Conservation (phyloP, 768 basidiomycete genomes). For the Hortiboletus flavorubellus region DNA sequence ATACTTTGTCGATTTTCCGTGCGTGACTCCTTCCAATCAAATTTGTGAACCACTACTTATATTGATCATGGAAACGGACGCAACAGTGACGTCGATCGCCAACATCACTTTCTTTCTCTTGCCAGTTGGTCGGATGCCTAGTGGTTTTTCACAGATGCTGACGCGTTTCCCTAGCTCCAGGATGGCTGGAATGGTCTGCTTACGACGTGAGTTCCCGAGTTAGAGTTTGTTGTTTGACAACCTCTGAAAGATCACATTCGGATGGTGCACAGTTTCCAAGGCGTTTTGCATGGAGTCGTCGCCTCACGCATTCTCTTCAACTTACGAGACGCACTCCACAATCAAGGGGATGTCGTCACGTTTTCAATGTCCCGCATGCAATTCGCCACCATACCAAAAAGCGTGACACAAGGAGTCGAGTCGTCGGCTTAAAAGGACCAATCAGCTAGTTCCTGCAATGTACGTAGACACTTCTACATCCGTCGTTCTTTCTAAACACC, state of each 20-base stretch:
- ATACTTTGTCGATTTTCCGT: neutral
- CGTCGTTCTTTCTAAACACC: neutral
- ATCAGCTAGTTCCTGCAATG: too few relatives aligned
- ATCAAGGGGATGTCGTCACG: neutral
- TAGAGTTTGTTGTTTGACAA: too few relatives aligned
- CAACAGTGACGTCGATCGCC: neutral
- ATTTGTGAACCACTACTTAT: too few relatives aligned
- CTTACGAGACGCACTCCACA: neutral
- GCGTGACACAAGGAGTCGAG: neutral
- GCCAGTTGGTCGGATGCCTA: neutral
- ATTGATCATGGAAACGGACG: neutral
- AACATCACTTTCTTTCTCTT: neutral
- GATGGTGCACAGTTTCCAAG: constrained; percentile 2
- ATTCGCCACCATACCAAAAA: neutral
- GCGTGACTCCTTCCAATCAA: too few relatives aligned
- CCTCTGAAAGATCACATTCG: neutral
- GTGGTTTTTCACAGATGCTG: neutral
- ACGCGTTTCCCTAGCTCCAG: neutral
- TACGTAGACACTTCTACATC: too few relatives aligned
- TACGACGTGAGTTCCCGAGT: too few relatives aligned
- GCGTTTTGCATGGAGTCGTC: neutral
- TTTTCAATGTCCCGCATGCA: neutral
- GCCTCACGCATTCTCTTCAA: constrained; percentile 5
- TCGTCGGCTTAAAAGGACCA: neutral
- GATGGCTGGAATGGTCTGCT: too few relatives aligned